Base-by-base conservation (phyloP, 768 basidiomycete species). In the Lentinus brumalis region DNA sequence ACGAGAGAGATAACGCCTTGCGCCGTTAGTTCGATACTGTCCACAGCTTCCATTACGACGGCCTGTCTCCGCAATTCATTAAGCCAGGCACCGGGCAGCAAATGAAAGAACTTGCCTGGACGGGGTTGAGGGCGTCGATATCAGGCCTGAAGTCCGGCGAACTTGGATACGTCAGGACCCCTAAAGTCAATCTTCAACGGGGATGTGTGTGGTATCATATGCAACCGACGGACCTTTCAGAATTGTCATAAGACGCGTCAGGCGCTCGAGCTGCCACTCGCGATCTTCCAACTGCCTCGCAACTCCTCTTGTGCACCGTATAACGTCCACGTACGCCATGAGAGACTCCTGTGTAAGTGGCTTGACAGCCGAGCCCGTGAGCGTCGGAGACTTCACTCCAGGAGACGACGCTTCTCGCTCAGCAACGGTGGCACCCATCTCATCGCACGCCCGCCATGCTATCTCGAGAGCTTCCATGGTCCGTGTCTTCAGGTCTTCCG, bases 71-170 rank as follows among this genome's bases (percentile, higher is more conserved):
- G 39, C 16, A 49, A 47, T 55, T 65, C 49, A 61, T 61, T 61
- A 54, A 55, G 39, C 39, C 45, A 63, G 57, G 57, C 53, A 60
- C 58, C 16, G 26, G 3, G 29, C 12, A 49, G 26, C 31, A 11
- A 16, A 49, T 4, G 16, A 40, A 35, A 3, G 59, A 18, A 57
- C 78, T 41, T 70, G 90, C 91, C 82, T 94, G 92, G 7, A 93
- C 84, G 45, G 92, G 90, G 21, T 86, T 85, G 40, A 98, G 78
- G 21, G 77, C 74, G 69, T 98, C 96, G 44, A 95, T 79, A 67
- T 99, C 96, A 1, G 92, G 89, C 44, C 94, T 80, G 71, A 93
- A 96, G 69, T 96, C 94, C 14, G 90, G 86, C 0, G 92, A 95
- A 57, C 80, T 79, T 2, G 87, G 78, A 69, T 97, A 97, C 0